Conservation (phyloP, 345 rosid species). For the Aquilaria malaccensis region DNA sequence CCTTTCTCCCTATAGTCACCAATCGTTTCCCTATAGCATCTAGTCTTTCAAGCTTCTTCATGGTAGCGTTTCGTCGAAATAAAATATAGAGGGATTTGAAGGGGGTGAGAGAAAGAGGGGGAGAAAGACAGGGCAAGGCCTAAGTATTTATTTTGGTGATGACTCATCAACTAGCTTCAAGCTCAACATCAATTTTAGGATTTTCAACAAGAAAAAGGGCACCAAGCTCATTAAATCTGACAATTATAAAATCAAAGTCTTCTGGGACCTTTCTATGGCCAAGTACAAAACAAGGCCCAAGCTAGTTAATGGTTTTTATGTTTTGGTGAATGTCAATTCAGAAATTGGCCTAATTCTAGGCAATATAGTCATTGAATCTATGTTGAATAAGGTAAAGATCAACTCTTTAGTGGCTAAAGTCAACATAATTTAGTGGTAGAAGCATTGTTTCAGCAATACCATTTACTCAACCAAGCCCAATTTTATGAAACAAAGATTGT, state of each 20-base stretch:
- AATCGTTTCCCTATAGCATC: too few species aligned
- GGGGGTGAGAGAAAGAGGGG: too few species aligned
- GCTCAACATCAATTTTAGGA: conserved; percentile 52
- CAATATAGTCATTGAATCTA: conserved; percentile 39
- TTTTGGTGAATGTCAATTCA: conserved; percentile 55
- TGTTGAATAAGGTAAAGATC: conserved; percentile 31
- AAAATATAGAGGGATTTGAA: too few species aligned
- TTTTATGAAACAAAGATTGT: conserved; percentile 45
- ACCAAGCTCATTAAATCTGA: conserved; percentile 48
- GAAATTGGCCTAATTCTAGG: conserved; percentile 64
- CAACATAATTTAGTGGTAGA: conserved; percentile 51
- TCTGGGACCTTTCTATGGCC: conserved; percentile 88
- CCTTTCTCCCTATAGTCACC: too few species aligned
- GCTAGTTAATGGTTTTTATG: conserved; percentile 60
- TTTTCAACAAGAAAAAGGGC: conserved; percentile 79
- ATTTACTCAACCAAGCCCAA: conserved; percentile 54
- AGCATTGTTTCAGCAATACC: conserved; percentile 65
- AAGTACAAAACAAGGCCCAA: conserved; percentile 51
- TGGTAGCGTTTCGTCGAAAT: too few species aligned
- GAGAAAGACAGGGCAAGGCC: conserved; percentile 35
- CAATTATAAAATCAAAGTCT: conserved; percentile 43
- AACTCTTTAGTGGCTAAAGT: conserved; percentile 19
- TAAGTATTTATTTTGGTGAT: conserved; percentile 44
- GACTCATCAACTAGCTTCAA: conserved; percentile 54
- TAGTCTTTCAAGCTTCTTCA: too few species aligned